Evolutionary conservation across 2,329 filamentous ascomycete genomes (phyloP), one percentile per base, ranked within the genome.

Genomic region (Plenodomus lindquistii): DNA sequence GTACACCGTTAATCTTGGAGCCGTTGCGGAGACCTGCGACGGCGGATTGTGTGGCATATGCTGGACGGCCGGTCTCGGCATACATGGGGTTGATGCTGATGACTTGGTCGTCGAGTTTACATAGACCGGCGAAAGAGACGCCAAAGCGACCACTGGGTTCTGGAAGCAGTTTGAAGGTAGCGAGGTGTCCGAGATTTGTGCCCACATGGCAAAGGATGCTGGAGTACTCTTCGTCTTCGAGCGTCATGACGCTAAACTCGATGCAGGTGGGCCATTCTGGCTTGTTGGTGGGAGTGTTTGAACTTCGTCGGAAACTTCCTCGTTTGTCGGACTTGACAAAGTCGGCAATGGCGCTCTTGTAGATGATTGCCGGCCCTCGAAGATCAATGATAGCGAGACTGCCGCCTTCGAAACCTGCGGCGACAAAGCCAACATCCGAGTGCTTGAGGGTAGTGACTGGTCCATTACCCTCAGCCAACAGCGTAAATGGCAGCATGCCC

Each of bases 191-290:
- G 22, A 85, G 73, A 57, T 87, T 92, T 0, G 94, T 97, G 17
- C 94, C 94, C 2, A 95, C 89, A 59, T 97, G 95, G 58, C 94
- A 88, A 49, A 87, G 85, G 47, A 99, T 96, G 64, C 91, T 97
- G 1, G 94, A 97, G 69, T 96, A 99, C 56, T 90, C 83, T 66
- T 97, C 93, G n/a, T 87, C 89, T 37, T 97, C 94, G 3, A 97
- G 76, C 2, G 89, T 95, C 85, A 99, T 87, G 42, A 75, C 90
- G 44, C 90, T 91, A 74, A 97, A 99, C 66, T 97, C 90, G 21
- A 97, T 85, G 22, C 78, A 81, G 0, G 90, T 91, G 0, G 90
- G 85, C 82, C 86, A 95, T 64, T 97, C 92, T 40, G 77, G 67
- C 43, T 79, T 77, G 13, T 61, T 48, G 1, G 76, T 67, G 4